Evolutionary conservation across 495 filamentous ascomycete genomes (phyloP).

Genomic region (Collariella sp.): DNA sequence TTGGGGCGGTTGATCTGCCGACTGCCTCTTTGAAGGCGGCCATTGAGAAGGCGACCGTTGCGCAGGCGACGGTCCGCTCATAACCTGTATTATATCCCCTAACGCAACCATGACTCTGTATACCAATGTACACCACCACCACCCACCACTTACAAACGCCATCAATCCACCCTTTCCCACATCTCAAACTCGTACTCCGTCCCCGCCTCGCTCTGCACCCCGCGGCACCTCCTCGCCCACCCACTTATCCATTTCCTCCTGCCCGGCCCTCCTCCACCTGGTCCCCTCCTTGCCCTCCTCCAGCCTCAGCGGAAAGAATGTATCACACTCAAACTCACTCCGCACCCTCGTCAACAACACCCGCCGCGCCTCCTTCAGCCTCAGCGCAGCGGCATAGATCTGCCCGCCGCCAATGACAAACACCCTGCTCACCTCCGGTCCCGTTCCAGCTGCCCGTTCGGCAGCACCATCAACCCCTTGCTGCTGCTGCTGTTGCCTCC

Average conservation of each 20-base stretch:
- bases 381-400: constrained; percentile 66
- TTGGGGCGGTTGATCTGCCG: constrained; percentile 33
- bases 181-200: constrained; percentile 57
- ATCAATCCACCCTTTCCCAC: constrained; percentile 43
- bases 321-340: constrained; percentile 77
- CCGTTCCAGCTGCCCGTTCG: no score
- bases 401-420: constrained; percentile 89
- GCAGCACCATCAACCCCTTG: no score
- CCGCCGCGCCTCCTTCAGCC: constrained; percentile 36
- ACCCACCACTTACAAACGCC: not conserved
- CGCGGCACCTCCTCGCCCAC: constrained; percentile 49
- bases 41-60: constrained; percentile 5
- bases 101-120: not conserved
- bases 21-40: constrained; percentile 18
- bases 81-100: not conserved
- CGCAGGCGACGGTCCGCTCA: not conserved
- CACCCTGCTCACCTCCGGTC: constrained; percentile 39
- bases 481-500: not conserved
- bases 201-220: constrained; percentile 45
- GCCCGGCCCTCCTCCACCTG: constrained; percentile 41
- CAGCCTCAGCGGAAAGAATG: constrained; percentile 64
- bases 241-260: constrained; percentile 46
- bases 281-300: constrained; percentile 22
- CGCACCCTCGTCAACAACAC: constrained; percentile 58
- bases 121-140: not conserved